Evolutionary conservation across 2,329 filamentous ascomycete species (phyloP).

Genomic region (Fusarium chuoi): DNA sequence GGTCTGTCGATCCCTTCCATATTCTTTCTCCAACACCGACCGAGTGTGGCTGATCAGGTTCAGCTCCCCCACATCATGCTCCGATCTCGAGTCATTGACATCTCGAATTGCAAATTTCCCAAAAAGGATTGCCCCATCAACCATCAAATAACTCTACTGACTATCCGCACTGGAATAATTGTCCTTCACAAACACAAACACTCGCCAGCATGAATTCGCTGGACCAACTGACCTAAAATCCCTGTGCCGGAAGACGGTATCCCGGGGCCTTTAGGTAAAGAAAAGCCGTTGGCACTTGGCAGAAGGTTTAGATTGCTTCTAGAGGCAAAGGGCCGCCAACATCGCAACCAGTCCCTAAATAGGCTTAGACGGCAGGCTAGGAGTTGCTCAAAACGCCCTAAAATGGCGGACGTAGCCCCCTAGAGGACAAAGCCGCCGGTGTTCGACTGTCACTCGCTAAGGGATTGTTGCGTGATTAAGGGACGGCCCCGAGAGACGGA

Average conservation of each 20-base stretch:
- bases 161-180: neutral
- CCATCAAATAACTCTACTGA: neutral
- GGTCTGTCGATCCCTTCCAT: conserved; percentile 12
- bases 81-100: conserved; percentile 9
- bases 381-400: neutral
- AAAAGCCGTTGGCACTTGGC: conserved; percentile 2
- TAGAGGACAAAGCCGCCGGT: neutral
- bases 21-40: neutral
- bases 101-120: neutral
- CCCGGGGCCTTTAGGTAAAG: neutral
- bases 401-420: neutral
- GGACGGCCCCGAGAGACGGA: neutral
- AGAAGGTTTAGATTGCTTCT: neutral
- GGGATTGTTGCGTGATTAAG: conserved; percentile 1
- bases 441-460: neutral
- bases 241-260: neutral
- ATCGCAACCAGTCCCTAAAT: neutral
- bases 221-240: neutral
- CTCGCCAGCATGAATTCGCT: neutral
- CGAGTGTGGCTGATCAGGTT: neutral
- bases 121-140: neutral
- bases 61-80: conserved; percentile 17
- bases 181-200: neutral
- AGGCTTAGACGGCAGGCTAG: neutral
- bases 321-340: neutral